Evolutionary conservation across 345 rosid species (phyloP), one percentile per base, ranked within the genome.

Genomic region (Noccaea caerulescens): DNA sequence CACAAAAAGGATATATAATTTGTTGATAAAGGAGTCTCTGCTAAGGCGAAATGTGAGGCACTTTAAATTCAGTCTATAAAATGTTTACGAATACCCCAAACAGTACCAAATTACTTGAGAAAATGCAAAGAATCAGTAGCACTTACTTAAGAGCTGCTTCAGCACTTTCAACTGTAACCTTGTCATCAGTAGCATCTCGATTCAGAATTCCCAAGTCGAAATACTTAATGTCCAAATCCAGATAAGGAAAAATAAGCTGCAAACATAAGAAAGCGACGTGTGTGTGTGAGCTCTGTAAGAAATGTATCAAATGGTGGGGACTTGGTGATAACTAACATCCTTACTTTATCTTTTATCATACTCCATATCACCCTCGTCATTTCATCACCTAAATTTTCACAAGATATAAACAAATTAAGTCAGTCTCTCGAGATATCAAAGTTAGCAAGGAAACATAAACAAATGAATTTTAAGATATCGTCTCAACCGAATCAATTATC

Each of bases 311-410:
- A 58, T 16, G 20, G n/a, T 8, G 3, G 6, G 7, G 32, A 67
- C 27, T 36, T 33, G 23, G 25, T 12, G 18, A 67, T 10, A 56
- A 2, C 8, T 8, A 18, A 37, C 51, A 70, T 58, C 10, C 80
- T 30, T 74, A 94, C 97, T 82, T 89, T 91, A 11, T 94, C 92
- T 69, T 94, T 94, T 49, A 89, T 88, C 95, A 82, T 81, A 59
- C 59, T 76, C 95, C 99, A 91, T 49, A 94, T 94, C 44, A 94
- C 80, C 80, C 99, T 88, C 5, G 97, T 79, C 97, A 94, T 94
- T 76, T 94, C 99, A 82, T 94, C 99, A 50, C 99, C 99, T 76
- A 8, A 25, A 50, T 20, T 49, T 3, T 18, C 49, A 56, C 33
- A 56, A 46, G 13, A 38, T 5, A 66, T 5, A 10, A 33, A 37